phyloP scores from a whole-genome alignment of 495 filamentous ascomycete genomes.

The Glutinoglossum americanum region DNA sequence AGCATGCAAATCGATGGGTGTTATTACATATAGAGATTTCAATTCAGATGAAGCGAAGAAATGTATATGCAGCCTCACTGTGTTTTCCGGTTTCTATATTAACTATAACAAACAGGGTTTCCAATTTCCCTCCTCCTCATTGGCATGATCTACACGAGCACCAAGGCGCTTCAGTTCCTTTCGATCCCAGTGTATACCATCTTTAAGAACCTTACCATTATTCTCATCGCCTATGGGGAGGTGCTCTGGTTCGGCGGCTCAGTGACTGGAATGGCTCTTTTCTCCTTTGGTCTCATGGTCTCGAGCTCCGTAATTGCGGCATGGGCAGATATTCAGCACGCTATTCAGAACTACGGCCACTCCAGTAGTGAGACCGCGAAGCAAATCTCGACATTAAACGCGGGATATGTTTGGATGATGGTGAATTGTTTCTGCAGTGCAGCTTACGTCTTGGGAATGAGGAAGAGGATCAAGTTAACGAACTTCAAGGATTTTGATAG shows the following conservation, averaged over 20 bases:
- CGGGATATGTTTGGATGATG: conserved; percentile 95
- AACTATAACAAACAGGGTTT: conserved; percentile 45
- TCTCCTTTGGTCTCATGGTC: conserved; percentile 97
- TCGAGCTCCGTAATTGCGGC: conserved; percentile 84
- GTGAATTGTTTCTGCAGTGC: conserved; percentile 94
- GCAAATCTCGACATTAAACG: conserved; percentile 73
- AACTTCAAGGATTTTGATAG: conserved; percentile 99
- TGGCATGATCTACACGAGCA: conserved; percentile 97
- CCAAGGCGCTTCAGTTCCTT: conserved; percentile 89
- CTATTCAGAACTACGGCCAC: conserved; percentile 38
- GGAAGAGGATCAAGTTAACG: conserved; percentile 96
- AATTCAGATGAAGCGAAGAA: conserved; percentile 75
- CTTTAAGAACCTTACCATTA: conserved; percentile 99
- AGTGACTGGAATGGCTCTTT: conserved; percentile 66
- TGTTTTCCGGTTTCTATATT: neutral
- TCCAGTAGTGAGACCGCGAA: conserved; percentile 35
- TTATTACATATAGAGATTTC: conserved; percentile 83
- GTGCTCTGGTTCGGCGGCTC: conserved; percentile 97
- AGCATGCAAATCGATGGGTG: conserved; percentile 53
- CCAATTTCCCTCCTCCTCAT: conserved; percentile 91
- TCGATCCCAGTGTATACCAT: conserved; percentile 98
- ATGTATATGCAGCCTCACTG: conserved; percentile 32
- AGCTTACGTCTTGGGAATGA: conserved; percentile 77
- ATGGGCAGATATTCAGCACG: conserved; percentile 93
- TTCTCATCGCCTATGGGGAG: conserved; percentile 95